These are phyloP conservation scores for Trichoderma citrinoviride DNA, from an alignment of 2,329 filamentous ascomycete species.

Conservation along the genomic window DNA sequence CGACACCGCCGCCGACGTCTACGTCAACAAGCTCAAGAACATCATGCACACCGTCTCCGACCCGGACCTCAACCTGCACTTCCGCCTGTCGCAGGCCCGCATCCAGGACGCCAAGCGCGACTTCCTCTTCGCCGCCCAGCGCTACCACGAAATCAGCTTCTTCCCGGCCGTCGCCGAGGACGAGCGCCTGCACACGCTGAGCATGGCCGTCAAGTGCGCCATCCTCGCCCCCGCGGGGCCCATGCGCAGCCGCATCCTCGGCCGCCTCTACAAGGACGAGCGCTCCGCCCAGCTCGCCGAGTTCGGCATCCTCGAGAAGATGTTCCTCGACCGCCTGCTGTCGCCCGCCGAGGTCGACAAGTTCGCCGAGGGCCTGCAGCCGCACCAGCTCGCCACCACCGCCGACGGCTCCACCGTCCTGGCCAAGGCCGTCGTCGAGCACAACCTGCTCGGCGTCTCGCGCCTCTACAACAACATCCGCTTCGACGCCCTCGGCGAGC, in stretches of 20 bases:
- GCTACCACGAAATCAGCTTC: constrained; percentile 85
- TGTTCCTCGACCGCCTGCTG: constrained; percentile 88
- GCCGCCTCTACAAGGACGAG: constrained; percentile 90
- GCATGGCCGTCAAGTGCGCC: constrained; percentile 85
- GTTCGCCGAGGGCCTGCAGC: constrained; percentile 75
- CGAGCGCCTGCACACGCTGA: constrained; percentile 80
- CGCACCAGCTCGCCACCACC: constrained; percentile 87
- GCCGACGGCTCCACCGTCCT: constrained; percentile 90
- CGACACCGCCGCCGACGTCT: constrained; percentile 76
- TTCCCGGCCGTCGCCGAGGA: constrained; percentile 76
- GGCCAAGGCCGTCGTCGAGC: constrained; percentile 89
- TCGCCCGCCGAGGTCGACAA: constrained; percentile 77
- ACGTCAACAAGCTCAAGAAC: constrained; percentile 93
- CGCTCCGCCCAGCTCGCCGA: constrained; percentile 72
- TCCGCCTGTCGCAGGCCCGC: constrained; percentile 86
- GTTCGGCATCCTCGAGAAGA: constrained; percentile 90
- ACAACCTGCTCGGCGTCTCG: constrained; percentile 87
- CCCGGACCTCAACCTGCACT: constrained; percentile 73
- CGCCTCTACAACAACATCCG: constrained; percentile 75
- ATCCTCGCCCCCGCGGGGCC: constrained; percentile 91
- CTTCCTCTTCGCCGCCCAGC: constrained; percentile 82
- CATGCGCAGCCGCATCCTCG: constrained; percentile 73
- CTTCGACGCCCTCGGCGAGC: constrained; percentile 69
- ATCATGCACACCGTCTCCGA: constrained; percentile 77
- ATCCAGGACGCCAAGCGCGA: constrained; percentile 88